Evolutionary conservation across 352 stramenopile species (phyloP).

Genomic region (Vaucheria bursata): DNA sequence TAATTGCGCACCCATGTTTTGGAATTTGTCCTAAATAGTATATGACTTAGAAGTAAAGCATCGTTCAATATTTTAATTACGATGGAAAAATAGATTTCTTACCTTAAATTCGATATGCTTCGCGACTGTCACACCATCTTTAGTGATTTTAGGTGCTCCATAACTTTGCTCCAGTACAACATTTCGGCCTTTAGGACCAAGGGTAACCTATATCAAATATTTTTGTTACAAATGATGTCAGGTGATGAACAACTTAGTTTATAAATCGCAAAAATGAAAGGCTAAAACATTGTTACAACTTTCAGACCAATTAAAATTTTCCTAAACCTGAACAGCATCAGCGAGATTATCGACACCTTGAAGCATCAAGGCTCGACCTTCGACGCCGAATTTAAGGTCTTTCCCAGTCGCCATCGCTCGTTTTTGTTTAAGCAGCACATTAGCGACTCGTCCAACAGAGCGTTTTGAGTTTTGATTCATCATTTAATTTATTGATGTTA

Average conservation of each 20-base stretch:
- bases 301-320: background rate
- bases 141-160: constrained; percentile 91
- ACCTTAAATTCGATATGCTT: constrained; percentile 91
- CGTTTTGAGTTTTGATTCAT: background rate
- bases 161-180: constrained; percentile 97
- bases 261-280: background rate
- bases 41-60: background rate
- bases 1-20: constrained; percentile 68
- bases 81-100: background rate
- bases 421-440: background rate
- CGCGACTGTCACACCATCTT: constrained; percentile 96
- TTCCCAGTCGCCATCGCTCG: constrained; percentile 66
- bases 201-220: constrained; percentile 71
- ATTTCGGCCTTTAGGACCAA: constrained; percentile 98
- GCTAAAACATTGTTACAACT: background rate
- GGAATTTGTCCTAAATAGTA: constrained; percentile 62
- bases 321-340: constrained; percentile 84
- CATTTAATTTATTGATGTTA: no score
- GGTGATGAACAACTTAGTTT: background rate
- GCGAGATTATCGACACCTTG: constrained; percentile 94
- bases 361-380: constrained; percentile 93
- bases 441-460: background rate
- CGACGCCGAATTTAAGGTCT: constrained; percentile 97
- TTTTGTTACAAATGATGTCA: background rate
- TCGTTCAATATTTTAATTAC: background rate